A percentile compares a stretch with the other conserved stretches of the same genome.
Evolutionary conservation across 2,329 filamentous ascomycete genomes (phyloP).

Genomic region (Trichoderma pleuroti): DNA sequence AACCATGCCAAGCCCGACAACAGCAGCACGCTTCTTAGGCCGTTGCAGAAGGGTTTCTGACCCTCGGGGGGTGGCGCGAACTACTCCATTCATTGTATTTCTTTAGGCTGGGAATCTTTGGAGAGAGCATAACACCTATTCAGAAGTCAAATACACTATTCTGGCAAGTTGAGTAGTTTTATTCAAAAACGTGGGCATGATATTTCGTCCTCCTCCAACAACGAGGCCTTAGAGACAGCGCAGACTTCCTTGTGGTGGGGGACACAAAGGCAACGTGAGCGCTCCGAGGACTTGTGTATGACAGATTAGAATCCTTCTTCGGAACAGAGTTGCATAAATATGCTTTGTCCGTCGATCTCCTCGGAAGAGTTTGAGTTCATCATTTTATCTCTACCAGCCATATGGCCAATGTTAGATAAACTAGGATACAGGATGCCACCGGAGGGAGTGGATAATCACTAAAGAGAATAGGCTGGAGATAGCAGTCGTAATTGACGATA

Average conservation of each 20-base stretch:
- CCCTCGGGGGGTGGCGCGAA: neutral
- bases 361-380: neutral
- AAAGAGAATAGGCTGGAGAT: neutral
- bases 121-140: neutral
- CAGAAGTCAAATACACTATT: neutral
- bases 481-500: neutral
- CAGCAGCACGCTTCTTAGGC: conserved; percentile 50
- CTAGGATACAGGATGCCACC: neutral
- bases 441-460: neutral
- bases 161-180: neutral
- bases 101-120: too few relatives aligned
- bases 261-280: neutral
- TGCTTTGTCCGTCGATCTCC: neutral
- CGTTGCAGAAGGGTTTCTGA: neutral
- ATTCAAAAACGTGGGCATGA: neutral
- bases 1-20: conserved; percentile 90
- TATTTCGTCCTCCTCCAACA: neutral
- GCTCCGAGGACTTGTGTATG: neutral
- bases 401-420: neutral
- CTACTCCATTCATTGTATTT: neutral
- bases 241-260: neutral
- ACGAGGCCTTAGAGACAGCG: too few relatives aligned
- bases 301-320: neutral
- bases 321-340: neutral
- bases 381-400: neutral